Evolutionary conservation across 2,329 filamentous ascomycete genomes (phyloP), one percentile per base, ranked within the genome.

Genomic region (Botryotinia globosa): DNA sequence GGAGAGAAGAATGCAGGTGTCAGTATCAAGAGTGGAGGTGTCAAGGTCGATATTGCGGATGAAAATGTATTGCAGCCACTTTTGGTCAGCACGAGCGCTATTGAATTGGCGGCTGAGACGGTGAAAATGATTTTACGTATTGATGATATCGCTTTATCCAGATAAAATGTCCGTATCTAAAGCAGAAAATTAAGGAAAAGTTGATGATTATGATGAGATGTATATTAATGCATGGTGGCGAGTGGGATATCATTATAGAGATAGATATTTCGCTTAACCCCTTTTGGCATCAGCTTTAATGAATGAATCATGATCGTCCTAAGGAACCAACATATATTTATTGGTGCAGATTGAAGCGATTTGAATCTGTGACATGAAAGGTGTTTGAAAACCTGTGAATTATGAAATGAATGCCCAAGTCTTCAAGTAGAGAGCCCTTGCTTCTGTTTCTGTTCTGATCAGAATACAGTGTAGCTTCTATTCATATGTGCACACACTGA

Each of bases 51-150:
- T 85, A 98, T 98, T 81, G 92, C 92, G 74, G 95, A 97, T 82
- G 94, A 98, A 87, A 97, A 97, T 77, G 96, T 99, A 72, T 86
- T 99, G 81, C 96, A 99, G 85, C 96, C 96, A 29, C 86, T 99
- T 81, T 85, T 99, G 75, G 96, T 99, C 75, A 97, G 94, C 87
- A 99, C 96, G 73, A 98, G 95, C 83, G 94, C 96, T 37, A 96
- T 99, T 79, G 95, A 99, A 86, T 84, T 99, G 83, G 96, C 96
- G 44, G 94, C 95, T 12, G 96, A 99, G 88, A 99, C 96, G 74
- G 96, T 98, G 79, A 99, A 98, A 39, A 71, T 72, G 39, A 69
- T 76, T 73, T 48, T 74, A 59, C 64, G 77, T 72, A 78, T 79
- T 59, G 78, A 79, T 65, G 78, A 79, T 74, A 79, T 79, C 73